These are phyloP conservation scores for Biancaea sappan DNA, from an alignment of 306 rosid species.

Conservation along the genomic window DNA sequence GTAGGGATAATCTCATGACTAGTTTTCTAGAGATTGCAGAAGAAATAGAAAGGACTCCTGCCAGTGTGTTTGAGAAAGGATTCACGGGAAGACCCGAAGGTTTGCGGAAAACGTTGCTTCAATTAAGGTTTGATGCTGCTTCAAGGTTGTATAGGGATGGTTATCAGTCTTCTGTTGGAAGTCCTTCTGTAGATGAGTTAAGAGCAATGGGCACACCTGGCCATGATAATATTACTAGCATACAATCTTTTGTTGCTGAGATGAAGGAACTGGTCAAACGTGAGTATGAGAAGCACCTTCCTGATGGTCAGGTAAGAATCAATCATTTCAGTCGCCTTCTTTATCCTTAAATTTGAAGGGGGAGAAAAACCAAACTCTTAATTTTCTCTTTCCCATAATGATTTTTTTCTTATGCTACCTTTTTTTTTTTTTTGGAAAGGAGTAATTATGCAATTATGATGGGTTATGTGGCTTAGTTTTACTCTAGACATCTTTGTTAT, in stretches of 20 bases:
- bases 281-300: slow-evolving; percentile 76
- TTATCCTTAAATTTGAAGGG: slow-evolving; percentile 9
- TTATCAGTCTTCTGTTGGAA: slow-evolving; percentile 79
- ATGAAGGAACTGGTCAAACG: slow-evolving; percentile 85
- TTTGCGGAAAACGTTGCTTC: slow-evolving; percentile 54
- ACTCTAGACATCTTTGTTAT: neutral
- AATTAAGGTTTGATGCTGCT: slow-evolving; percentile 46
- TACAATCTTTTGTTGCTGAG: slow-evolving; percentile 83
- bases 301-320: slow-evolving; percentile 69
- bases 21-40: slow-evolving; percentile 56
- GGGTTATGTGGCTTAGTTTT: no score
- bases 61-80: slow-evolving; percentile 61
- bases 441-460: neutral
- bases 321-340: slow-evolving; percentile 1
- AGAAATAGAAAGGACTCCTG: slow-evolving; percentile 64
- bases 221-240: slow-evolving; percentile 72
- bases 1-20: slow-evolving; percentile 52
- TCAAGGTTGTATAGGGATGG: slow-evolving; percentile 54
- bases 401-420: neutral
- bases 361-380: neutral
- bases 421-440: neutral
- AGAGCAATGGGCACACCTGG: slow-evolving; percentile 50
- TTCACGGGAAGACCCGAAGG: slow-evolving; percentile 93
- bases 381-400: neutral
- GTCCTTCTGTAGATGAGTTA: slow-evolving; percentile 62